Percentiles rank a stretch among this genome's conserved stretches.
These are phyloP conservation scores for Rhynchospora tenuis DNA, from an alignment of 176 grass and related monocot genomes.

Conservation along the genomic window DNA sequence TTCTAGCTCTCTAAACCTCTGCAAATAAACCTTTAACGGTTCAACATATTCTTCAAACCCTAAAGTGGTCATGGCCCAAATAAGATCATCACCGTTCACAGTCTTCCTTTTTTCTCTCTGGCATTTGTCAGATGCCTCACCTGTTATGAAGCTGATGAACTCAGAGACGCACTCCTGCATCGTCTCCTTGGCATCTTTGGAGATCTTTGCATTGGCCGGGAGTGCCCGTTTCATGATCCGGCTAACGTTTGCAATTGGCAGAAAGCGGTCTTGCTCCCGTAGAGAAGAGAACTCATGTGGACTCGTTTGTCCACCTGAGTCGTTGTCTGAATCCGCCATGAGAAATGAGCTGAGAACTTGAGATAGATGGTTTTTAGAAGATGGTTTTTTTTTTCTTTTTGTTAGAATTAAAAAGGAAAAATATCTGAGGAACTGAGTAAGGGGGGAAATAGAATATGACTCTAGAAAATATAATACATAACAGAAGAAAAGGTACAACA, in stretches of 20 bases:
- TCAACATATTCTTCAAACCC: conserved; percentile 97
- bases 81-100: conserved; percentile 93
- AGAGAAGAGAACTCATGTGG: conserved; percentile 29
- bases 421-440: background rate
- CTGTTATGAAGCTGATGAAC: conserved; percentile 98
- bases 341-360: background rate
- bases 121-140: conserved; percentile 98
- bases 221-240: conserved; percentile 98
- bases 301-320: conserved; percentile 55
- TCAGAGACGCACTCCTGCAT: conserved; percentile 98
- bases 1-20: conserved; percentile 92
- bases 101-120: conserved; percentile 99
- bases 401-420: background rate
- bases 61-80: conserved; percentile 94
- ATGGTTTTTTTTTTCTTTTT: background rate
- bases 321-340: conserved; percentile 89
- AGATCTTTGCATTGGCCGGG: conserved; percentile 87
- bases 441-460: background rate
- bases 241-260: conserved; percentile 96
- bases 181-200: conserved; percentile 98
- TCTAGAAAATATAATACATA: background rate
- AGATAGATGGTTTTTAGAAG: conserved; percentile 1
- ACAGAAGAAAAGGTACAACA: background rate
- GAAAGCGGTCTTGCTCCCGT: conserved; percentile 85
- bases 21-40: conserved; percentile 88